These are phyloP conservation scores for Suillus bovinus DNA, from an alignment of 768 basidiomycete species.

Conservation along the genomic window DNA sequence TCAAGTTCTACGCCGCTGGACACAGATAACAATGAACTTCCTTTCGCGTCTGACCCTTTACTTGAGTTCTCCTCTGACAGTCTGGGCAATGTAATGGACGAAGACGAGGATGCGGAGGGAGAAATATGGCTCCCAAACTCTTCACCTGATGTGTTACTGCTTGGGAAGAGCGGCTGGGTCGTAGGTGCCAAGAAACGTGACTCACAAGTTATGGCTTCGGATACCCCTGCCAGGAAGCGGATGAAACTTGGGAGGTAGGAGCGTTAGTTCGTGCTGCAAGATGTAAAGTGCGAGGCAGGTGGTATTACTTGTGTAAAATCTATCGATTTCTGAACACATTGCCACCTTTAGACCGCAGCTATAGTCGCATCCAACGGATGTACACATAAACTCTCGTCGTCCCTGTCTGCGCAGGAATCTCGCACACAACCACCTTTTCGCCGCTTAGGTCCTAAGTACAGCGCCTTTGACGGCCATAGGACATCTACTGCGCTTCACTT, in stretches of 20 bases:
- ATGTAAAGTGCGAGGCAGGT: not conserved
- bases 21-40: slow-evolving; percentile 1
- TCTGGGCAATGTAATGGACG: slow-evolving; percentile 10
- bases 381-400: not conserved
- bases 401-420: not conserved
- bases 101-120: slow-evolving; percentile 38
- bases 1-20: slow-evolving; percentile 10
- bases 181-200: slow-evolving; percentile 22
- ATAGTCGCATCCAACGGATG: not conserved
- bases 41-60: not conserved
- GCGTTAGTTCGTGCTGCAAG: no score
- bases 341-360: not conserved
- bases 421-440: not conserved
- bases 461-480: not conserved
- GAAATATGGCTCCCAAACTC: slow-evolving; percentile 42
- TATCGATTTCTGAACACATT: not conserved
- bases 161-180: slow-evolving; percentile 14
- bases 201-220: slow-evolving; percentile 15
- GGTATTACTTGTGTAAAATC: not conserved
- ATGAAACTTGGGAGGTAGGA: not conserved
- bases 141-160: slow-evolving; percentile 43
- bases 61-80: not conserved
- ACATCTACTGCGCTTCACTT: no score
- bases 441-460: not conserved
- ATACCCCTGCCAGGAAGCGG: slow-evolving; percentile 31